Conservation (phyloP, 305 asterid species). For the Striga hermonthica region DNA sequence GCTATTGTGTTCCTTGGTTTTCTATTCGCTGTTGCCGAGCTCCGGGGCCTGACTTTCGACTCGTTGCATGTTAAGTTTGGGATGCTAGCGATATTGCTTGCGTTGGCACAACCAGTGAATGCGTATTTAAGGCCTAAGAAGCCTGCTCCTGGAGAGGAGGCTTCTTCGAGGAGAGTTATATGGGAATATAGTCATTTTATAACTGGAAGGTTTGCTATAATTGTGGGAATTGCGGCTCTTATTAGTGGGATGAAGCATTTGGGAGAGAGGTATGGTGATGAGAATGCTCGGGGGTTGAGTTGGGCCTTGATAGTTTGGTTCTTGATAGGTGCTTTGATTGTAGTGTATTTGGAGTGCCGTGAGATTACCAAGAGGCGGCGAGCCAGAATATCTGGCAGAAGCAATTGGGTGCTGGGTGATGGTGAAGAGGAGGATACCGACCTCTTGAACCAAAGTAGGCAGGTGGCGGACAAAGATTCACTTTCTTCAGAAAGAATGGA, state of each 20-base stretch:
- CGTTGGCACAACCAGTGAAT: conserved; percentile 71
- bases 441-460: conserved; percentile 53
- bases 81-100: conserved; percentile 68
- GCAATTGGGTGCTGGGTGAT: conserved; percentile 84
- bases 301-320: conserved; percentile 91
- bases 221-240: conserved; percentile 73
- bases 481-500: conserved; percentile 70
- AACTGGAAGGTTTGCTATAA: conserved; percentile 71
- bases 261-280: conserved; percentile 79
- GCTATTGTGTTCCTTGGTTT: conserved; percentile 83
- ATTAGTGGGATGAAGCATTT: conserved; percentile 87
- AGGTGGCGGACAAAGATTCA: conserved; percentile 44
- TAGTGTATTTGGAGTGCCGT: conserved; percentile 65
- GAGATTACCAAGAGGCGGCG: conserved; percentile 53
- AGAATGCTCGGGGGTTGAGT: conserved; percentile 61
- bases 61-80: conserved; percentile 86
- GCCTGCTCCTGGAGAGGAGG: conserved; percentile 53
- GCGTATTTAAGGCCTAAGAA: conserved; percentile 88
- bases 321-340: conserved; percentile 52
- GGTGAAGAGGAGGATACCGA: conserved; percentile 77
- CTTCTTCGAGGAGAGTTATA: conserved; percentile 42
- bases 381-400: conserved; percentile 48
- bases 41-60: conserved; percentile 62
- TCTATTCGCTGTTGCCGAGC: conserved; percentile 97
- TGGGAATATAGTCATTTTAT: conserved; percentile 79